Percentiles rank a stretch among this genome's conserved stretches.
phyloP scores from a whole-genome alignment of 2,329 filamentous ascomycete species.

The Penicillium sp. region DNA sequence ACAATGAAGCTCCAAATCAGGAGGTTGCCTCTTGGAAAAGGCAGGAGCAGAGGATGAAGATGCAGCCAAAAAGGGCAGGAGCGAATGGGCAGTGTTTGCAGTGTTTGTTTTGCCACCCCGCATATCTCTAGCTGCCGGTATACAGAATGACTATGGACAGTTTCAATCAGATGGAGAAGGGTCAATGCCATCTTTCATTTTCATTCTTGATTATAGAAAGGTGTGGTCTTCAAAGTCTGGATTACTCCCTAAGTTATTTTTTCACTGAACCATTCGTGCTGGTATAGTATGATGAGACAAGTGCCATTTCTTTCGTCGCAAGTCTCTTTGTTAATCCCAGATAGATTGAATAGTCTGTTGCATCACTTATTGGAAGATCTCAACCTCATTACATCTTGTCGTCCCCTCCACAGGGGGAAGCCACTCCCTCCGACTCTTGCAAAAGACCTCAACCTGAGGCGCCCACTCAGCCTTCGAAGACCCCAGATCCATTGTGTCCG shows the following conservation, averaged over 20 bases:
- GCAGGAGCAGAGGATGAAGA: not conserved
- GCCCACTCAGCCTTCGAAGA: not conserved
- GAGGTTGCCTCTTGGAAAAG: not conserved
- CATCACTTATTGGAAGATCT: not conserved
- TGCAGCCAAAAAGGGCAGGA: not conserved
- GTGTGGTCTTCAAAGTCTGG: too few species aligned
- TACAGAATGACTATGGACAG: not conserved
- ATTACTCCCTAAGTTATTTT: not conserved
- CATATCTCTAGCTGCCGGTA: not conserved
- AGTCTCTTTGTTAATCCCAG: not conserved
- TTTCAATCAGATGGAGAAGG: too few species aligned
- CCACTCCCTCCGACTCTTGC: not conserved
- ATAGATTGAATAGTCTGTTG: not conserved
- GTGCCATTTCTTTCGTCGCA: not conserved
- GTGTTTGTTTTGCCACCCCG: constrained; percentile 7
- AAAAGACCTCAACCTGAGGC: not conserved
- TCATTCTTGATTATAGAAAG: too few species aligned
- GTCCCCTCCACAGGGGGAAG: not conserved
- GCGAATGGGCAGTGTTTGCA: constrained; percentile 1
- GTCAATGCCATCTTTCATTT: too few species aligned
- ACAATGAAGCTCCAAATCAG: not conserved
- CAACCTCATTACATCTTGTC: not conserved
- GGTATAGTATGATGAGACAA: not conserved
- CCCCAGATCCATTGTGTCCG: not conserved
- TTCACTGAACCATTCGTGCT: not conserved